Percentiles rank a stretch among this genome's conserved stretches.
phyloP scores from a whole-genome alignment of 106 monocot genomes.

The Narthecium ossifragum region DNA sequence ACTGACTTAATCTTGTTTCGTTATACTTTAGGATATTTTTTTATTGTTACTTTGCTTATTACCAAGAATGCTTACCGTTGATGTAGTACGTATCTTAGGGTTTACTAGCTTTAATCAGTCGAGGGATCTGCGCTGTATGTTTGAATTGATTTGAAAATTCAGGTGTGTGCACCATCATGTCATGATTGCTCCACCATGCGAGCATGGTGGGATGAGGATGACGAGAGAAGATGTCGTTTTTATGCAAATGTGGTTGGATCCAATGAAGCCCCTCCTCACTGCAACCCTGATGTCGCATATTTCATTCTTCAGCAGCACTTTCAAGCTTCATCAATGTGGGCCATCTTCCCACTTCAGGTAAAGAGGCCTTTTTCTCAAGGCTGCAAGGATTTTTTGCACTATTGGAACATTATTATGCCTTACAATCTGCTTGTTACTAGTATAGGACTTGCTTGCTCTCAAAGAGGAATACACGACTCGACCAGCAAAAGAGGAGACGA shows the following conservation, averaged over 20 bases:
- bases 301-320: conserved; percentile 88
- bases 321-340: conserved; percentile 89
- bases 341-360: conserved; percentile 93
- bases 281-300: conserved; percentile 57
- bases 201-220: conserved; percentile 99
- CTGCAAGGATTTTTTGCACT: too few species aligned
- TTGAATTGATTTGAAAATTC: not conserved
- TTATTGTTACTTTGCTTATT: too few species aligned
- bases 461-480: conserved; percentile 81
- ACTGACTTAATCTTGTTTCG: too few species aligned
- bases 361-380: not conserved
- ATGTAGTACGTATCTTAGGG: too few species aligned
- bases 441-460: conserved; percentile 75
- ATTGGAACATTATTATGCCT: not conserved
- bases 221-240: conserved; percentile 63
- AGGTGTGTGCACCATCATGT: conserved; percentile 98
- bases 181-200: conserved; percentile 91
- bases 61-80: too few species aligned
- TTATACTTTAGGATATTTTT: too few species aligned
- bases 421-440: not conserved
- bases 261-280: conserved; percentile 43
- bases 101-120: too few species aligned
- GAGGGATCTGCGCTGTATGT: too few species aligned
- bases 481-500: conserved; percentile 84
- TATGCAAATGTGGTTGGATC: conserved; percentile 56